Base-by-base conservation (phyloP, 495 filamentous ascomycete genomes). In the Penicillium crystallinum region DNA sequence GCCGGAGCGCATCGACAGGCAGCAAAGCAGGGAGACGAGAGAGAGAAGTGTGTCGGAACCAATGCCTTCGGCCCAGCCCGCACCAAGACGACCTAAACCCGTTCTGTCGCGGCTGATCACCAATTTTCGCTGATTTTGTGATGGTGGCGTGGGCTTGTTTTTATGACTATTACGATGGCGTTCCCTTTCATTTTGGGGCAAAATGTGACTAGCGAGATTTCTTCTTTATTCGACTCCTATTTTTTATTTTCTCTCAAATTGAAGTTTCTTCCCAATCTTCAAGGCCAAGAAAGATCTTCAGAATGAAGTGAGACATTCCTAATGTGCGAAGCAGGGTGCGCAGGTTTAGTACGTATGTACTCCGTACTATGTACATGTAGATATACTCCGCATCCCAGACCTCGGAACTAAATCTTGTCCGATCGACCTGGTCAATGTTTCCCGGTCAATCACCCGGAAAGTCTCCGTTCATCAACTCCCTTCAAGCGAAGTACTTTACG, bases 21-120 rank as follows among this genome's bases (percentile, higher is more conserved):
- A 36, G 2, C 52, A 62, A 42, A 9, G 17, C 18, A 35, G 31
- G 31, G 29, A 35, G 4, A 18, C 19, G 22, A 27, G 59, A 50
- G 63, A 66, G 38, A 49, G 63, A 17, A 64, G 60, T 43, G 14
- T 31, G 10, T 66, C 63, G 12, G 61, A 64, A 41, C 61, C 63
- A 19, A 55, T 58, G 46, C 54, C 41, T 49, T 38, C 44, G 42
- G 51, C 22, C 29, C 52, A 41, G 37, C 33, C 54, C 14, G 48
- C 35, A 14, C 55, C 57, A 27, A 56, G 64, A 49, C 64, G 57
- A 19, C 63, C 67, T 12, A 74, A 71, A 30, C 73, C 73, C 8
- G 66, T 71, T 10, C 51, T 76, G 36, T 69, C 71, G 21, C 64
- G 64, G 43, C 37, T 76, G 41, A 66, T 76, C 36, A 76, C 73